Conservation (phyloP, 2,329 filamentous ascomycete genomes). For the Claviceps paspali region DNA sequence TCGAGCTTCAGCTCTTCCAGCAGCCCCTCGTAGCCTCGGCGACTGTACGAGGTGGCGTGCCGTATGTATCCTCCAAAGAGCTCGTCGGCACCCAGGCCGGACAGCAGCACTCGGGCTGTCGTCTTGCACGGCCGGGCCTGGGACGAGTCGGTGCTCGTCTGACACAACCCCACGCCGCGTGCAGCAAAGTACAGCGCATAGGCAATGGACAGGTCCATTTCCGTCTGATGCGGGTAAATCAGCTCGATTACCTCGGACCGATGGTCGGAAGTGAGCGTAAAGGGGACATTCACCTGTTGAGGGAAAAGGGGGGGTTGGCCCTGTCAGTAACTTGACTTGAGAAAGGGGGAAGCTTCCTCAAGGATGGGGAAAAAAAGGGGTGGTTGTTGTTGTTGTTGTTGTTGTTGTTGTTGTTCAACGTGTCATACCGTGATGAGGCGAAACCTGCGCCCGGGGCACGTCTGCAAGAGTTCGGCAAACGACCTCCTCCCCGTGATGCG, state of each 20-base stretch:
- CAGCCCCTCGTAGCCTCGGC: constrained; percentile 54
- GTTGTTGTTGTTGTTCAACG: too few relatives aligned
- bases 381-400: too few relatives aligned
- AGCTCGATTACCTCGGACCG: constrained; percentile 55
- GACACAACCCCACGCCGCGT: constrained; percentile 46
- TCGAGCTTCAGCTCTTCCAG: constrained; percentile 75
- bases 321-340: background rate
- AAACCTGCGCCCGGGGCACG: constrained; percentile 61
- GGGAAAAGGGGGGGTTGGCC: background rate
- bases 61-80: constrained; percentile 87
- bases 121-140: constrained; percentile 39
- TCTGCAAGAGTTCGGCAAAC: constrained; percentile 52
- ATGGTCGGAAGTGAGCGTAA: constrained; percentile 55
- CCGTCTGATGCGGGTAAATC: constrained; percentile 88
- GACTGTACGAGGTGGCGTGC: constrained; percentile 61
- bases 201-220: constrained; percentile 96
- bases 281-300: constrained; percentile 61
- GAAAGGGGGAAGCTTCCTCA: too few relatives aligned
- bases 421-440: constrained; percentile 61
- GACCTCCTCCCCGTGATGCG: constrained; percentile 73
- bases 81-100: constrained; percentile 88
- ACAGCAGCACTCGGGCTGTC: constrained; percentile 68
- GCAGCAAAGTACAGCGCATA: constrained; percentile 91
- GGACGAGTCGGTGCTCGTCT: constrained; percentile 12
- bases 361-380: background rate